Conservation (phyloP, 306 rosid genomes). For the Cicer pinnatifidum region DNA sequence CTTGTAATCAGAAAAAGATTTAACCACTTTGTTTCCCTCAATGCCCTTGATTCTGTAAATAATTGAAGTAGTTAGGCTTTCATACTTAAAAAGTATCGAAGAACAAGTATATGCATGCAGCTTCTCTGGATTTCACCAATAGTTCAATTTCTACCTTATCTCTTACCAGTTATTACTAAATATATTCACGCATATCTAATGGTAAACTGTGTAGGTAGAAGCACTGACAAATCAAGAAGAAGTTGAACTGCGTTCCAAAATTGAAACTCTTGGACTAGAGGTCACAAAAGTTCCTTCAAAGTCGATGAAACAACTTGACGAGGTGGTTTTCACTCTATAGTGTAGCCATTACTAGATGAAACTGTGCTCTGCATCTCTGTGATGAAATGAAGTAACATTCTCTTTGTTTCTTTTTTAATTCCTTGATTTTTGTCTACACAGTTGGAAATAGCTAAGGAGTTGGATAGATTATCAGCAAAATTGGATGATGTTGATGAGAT, state of each 20-base stretch:
- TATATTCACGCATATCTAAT: conserved; percentile 19
- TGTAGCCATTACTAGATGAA: conserved; percentile 26
- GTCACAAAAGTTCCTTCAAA: conserved; percentile 85
- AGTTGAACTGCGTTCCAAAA: conserved; percentile 87
- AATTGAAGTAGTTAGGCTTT: not conserved
- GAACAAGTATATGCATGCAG: conserved; percentile 4
- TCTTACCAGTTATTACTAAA: conserved; percentile 4
- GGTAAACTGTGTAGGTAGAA: conserved; percentile 67
- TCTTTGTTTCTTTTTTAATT: not conserved
- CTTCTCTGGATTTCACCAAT: conserved; percentile 27
- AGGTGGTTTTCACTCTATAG: conserved; percentile 53
- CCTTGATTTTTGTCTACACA: conserved; percentile 31
- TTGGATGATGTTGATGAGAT: conserved; percentile 84
- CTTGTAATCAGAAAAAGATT: not conserved
- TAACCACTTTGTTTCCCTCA: not conserved
- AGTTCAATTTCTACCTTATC: conserved; percentile 2
- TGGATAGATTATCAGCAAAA: conserved; percentile 85
- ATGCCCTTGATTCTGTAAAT: not conserved
- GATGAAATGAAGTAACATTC: conserved; percentile 18
- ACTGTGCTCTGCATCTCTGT: conserved; percentile 12
- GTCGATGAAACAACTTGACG: conserved; percentile 66
- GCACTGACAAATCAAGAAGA: conserved; percentile 86
- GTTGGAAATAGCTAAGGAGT: conserved; percentile 85
- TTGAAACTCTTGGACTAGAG: conserved; percentile 92
- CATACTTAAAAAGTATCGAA: not conserved